A percentile compares a stretch with the other conserved stretches of the same genome.
phyloP scores from a whole-genome alignment of 2,329 filamentous ascomycete species.

The Diaporthe vaccinii region DNA sequence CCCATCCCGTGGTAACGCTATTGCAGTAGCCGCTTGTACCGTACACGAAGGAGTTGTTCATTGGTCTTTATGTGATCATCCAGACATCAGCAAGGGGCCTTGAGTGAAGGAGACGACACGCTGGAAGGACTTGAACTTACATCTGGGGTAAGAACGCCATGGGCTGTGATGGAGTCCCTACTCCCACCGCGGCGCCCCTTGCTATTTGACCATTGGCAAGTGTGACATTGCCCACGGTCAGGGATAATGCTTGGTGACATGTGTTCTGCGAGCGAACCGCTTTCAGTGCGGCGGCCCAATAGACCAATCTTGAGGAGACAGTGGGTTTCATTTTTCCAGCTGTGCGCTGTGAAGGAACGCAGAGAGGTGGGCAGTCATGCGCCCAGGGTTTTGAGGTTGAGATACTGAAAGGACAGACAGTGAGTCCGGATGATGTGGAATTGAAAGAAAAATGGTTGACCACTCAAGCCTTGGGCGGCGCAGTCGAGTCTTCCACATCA shows the following conservation, averaged over 20 bases:
- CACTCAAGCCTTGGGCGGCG: not conserved
- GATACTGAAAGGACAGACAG: not conserved
- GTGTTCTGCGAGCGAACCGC: not conserved
- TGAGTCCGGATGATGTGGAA: not conserved
- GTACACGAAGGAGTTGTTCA: slow-evolving; percentile 9
- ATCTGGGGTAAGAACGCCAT: not conserved
- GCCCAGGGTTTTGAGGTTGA: not conserved
- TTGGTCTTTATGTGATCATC: not conserved
- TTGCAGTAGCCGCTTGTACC: slow-evolving; percentile 15
- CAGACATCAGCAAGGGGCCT: not conserved
- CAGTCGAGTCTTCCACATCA: not conserved
- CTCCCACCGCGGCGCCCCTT: not conserved
- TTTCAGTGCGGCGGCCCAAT: not conserved
- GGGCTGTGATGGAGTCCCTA: not conserved
- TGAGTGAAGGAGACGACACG: not conserved
- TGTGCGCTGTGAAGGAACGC: not conserved
- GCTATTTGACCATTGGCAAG: slow-evolving; percentile 3
- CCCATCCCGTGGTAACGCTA: not conserved
- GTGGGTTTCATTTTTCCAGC: not conserved
- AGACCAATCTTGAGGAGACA: not conserved
- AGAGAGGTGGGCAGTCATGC: not conserved
- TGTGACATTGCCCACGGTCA: not conserved
- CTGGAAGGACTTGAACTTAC: not conserved
- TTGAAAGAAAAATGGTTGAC: not conserved
- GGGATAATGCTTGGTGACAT: not conserved